Percentiles rank a stretch among this genome's conserved stretches.
Conservation (phyloP, 2,329 filamentous ascomycete species). For the Calonectria montana region DNA sequence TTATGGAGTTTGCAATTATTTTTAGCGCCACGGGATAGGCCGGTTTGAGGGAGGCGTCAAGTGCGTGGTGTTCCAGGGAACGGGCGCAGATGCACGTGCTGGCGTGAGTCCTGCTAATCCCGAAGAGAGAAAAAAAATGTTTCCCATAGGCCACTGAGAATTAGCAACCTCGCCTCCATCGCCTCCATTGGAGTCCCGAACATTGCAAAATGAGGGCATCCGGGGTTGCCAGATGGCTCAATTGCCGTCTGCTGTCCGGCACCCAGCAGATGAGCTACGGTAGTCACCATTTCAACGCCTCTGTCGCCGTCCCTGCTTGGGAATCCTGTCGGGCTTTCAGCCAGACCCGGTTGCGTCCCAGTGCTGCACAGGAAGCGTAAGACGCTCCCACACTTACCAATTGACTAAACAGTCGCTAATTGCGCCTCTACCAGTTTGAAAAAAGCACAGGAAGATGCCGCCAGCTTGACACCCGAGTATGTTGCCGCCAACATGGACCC, state of each 20-base stretch:
- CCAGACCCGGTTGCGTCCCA: constrained; percentile 45
- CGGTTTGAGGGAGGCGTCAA: constrained; percentile 4
- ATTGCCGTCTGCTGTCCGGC: constrained; percentile 50
- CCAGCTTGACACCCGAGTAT: constrained; percentile 64
- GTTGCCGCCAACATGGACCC: constrained; percentile 85
- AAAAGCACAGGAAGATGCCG: constrained; percentile 65
- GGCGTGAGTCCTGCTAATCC: constrained; percentile 39
- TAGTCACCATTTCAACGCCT: constrained; percentile 42
- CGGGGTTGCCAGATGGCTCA: constrained; percentile 54
- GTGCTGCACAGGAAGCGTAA: constrained; percentile 57
- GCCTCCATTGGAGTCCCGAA: constrained; percentile 36
- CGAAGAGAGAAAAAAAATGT: constrained; percentile 46
- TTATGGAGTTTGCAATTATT: not conserved
- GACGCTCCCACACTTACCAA: constrained; percentile 19
- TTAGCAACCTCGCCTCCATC: constrained; percentile 41
- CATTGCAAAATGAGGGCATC: constrained; percentile 53
- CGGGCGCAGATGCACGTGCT: constrained; percentile 31
- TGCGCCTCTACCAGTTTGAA: constrained; percentile 50
- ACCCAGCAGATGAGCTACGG: constrained; percentile 42
- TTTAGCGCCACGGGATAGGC: not conserved
- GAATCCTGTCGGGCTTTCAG: constrained; percentile 48
- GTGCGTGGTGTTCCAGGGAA: not conserved
- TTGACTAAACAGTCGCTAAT: constrained; percentile 28
- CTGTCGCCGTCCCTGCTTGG: constrained; percentile 34
- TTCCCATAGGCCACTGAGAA: constrained; percentile 37